Evolutionary conservation across 495 filamentous ascomycete genomes (phyloP).

Genomic region (Lasiosphaeria miniovina): DNA sequence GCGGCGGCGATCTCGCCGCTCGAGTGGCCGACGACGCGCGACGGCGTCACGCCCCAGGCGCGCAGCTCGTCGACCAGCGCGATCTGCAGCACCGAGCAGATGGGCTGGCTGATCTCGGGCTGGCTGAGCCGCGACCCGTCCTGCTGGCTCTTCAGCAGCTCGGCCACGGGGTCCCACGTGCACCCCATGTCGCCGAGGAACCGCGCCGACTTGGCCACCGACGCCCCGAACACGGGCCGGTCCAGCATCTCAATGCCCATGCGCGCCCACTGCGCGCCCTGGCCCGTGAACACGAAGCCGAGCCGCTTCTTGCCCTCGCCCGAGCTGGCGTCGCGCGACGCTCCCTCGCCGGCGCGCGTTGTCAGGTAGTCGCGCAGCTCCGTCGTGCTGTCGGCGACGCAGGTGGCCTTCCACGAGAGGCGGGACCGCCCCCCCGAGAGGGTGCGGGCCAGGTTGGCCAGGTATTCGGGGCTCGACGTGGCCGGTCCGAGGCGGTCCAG

Average conservation of each 20-base stretch:
- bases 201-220: constrained; percentile 1
- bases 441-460: constrained; percentile 14
- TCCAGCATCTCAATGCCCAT: constrained; percentile 26
- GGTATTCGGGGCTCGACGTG: neutral
- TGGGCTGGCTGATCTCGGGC: constrained; percentile 19
- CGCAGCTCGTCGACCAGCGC: constrained; percentile 19
- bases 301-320: neutral
- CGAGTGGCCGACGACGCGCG: constrained; percentile 30
- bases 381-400: neutral
- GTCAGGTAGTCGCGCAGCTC: neutral
- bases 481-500: constrained; percentile 9
- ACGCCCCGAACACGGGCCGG: neutral
- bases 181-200: neutral
- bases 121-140: constrained; percentile 1
- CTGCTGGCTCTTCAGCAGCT: neutral
- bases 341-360: neutral
- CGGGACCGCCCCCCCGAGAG: constrained; percentile 17
- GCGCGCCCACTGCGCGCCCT: constrained; percentile 31
- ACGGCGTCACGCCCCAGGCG: constrained; percentile 19
- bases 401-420: neutral
- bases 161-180: neutral
- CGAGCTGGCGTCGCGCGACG: neutral
- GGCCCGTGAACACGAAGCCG: constrained; percentile 13
- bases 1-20: constrained; percentile 35
- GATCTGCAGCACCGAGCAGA: constrained; percentile 26